Percentiles rank a stretch among this genome's conserved stretches.
Conservation (phyloP, 139 green algal species). For the Micractinium sp. region DNA sequence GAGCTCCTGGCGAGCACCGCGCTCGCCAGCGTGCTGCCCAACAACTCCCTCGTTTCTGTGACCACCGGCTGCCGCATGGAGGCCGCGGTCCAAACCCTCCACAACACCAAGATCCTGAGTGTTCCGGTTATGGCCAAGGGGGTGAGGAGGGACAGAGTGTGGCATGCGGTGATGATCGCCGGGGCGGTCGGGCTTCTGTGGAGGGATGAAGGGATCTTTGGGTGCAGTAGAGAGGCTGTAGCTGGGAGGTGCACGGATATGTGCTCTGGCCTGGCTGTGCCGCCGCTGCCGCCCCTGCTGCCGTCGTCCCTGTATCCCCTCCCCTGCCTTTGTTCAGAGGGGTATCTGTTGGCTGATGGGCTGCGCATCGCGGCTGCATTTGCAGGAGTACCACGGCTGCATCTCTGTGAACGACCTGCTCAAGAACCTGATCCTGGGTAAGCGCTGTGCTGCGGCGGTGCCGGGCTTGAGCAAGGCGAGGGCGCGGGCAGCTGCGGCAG, state of each 20-base stretch:
- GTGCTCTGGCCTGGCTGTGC: background rate
- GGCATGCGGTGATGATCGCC: too few relatives aligned
- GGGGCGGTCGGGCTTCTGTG: too few relatives aligned
- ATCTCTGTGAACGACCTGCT: constrained; percentile 36
- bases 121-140: constrained; percentile 46
- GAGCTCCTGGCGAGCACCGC: background rate
- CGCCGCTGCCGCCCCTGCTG: background rate
- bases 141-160: background rate
- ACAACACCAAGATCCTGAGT: constrained; percentile 34
- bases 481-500: too few relatives aligned
- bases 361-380: background rate
- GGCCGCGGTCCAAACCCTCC: constrained; percentile 6
- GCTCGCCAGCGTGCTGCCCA: background rate
- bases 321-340: background rate
- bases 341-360: background rate
- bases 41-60: background rate
- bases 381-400: constrained; percentile 31
- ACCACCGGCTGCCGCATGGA: background rate
- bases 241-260: too few relatives aligned
- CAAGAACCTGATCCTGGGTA: constrained; percentile 3
- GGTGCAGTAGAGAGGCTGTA: too few relatives aligned
- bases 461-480: too few relatives aligned
- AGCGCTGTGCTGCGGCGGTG: background rate
- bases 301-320: background rate
- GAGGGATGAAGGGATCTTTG: too few relatives aligned